Conservation (phyloP, 2,329 filamentous ascomycete genomes). For the Trichoderma guizhouense region DNA sequence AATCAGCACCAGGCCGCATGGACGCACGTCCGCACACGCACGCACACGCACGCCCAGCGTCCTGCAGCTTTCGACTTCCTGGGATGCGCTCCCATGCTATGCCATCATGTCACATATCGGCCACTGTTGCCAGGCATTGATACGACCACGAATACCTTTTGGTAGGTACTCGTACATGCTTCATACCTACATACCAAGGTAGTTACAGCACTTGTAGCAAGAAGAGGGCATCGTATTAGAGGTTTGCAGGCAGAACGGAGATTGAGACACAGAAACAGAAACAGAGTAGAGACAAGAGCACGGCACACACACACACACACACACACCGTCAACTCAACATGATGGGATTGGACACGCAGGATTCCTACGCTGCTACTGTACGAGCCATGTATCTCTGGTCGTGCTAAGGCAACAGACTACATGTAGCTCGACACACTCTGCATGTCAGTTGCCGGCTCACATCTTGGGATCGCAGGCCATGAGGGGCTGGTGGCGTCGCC, state of each 20-base stretch:
- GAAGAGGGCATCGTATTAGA: not conserved
- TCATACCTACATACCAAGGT: not conserved
- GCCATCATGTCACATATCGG: constrained; percentile 15
- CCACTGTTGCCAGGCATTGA: not conserved
- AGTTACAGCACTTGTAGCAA: not conserved
- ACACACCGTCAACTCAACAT: not conserved
- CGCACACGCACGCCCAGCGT: constrained; percentile 8
- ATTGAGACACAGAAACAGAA: not conserved
- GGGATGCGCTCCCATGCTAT: constrained; percentile 16
- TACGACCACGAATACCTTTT: not conserved
- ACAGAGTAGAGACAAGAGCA: not conserved
- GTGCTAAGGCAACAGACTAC: not conserved
- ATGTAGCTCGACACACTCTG: constrained; percentile 13
- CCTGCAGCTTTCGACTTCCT: constrained; percentile 11
- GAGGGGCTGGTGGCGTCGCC: constrained; percentile 20
- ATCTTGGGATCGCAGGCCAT: constrained; percentile 20
- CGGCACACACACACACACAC: no score
- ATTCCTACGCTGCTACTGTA: not conserved
- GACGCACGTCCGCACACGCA: constrained; percentile 1
- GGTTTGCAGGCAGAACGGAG: not conserved
- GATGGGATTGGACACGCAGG: not conserved
- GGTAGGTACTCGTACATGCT: not conserved
- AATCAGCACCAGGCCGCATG: constrained; percentile 16
- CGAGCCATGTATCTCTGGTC: not conserved
- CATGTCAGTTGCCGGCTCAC: constrained; percentile 22